Evolutionary conservation across 306 rosid species (phyloP), one percentile per base, ranked within the genome.

Genomic region (Clitoria ternatea): DNA sequence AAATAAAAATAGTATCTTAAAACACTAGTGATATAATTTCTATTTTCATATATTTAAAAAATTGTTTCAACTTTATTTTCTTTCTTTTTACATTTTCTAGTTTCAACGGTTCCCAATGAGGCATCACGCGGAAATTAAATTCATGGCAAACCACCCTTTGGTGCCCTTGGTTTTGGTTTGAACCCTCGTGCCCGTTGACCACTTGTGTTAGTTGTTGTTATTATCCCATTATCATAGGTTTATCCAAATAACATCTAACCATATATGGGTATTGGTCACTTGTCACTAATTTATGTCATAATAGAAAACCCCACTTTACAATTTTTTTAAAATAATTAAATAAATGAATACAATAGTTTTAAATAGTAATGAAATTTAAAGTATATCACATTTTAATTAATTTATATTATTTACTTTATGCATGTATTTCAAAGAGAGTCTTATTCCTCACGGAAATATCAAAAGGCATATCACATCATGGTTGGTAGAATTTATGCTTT

Each of bases 241-340:
- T 7, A 4, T 47, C 61, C 60, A 71, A 73, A 15, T 61, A 35
- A 49, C 70, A 37, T 49, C 52, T 49, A 61, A 73, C 53, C 11
- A 5, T 50, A 12, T 66, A 13, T 3, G 6, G 43, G 43, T 10
- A 10, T 37, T 37, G 50, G 5, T 10, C 13, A 4, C 36, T n/a
- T n/a, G n/a, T n/a, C n/a, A n/a, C n/a, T n/a, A n/a, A n/a, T n/a
- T n/a, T 11, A 53, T 53, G 1, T 24, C 33, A 23, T 24, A 22
- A 23, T 2, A 20, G 32, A 23, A 52, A 23, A 19, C 10, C 3
- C 11, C 17, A 45, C 2, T 45, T 45, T 45, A 45, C 52, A 44
- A 1, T 44, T 4, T 3, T 3, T 44, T 44, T n/a, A 44, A 14
- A 44, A 15, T n/a, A 2, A 33, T 2, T 33, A 33, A n/a, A n/a